These are phyloP conservation scores for Lachnellula cervina DNA, from an alignment of 2,329 filamentous ascomycete genomes.

Conservation along the genomic window DNA sequence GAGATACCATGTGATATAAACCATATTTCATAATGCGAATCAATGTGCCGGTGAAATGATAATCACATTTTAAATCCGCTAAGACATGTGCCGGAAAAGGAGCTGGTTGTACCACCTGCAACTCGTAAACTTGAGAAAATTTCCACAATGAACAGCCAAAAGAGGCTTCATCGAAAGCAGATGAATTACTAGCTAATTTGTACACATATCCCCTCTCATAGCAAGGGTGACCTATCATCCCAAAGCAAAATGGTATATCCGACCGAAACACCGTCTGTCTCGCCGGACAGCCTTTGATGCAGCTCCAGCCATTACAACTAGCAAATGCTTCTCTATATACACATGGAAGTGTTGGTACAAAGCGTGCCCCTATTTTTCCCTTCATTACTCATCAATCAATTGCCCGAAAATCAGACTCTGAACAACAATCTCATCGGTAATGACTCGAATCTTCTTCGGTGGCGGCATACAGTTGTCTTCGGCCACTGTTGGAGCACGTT, in stretches of 20 bases:
- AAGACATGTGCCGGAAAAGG: too few relatives aligned
- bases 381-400: constrained; percentile 44
- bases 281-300: not conserved
- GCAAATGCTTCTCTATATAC: not conserved
- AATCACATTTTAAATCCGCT: too few relatives aligned
- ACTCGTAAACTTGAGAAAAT: too few relatives aligned
- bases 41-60: too few relatives aligned
- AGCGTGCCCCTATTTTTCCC: not conserved
- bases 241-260: not conserved
- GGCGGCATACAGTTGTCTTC: constrained; percentile 33
- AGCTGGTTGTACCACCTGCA: too few relatives aligned
- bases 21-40: too few relatives aligned
- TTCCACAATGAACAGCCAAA: not conserved
- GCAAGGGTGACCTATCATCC: too few relatives aligned
- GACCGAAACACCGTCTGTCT: not conserved
- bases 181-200: not conserved
- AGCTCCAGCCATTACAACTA: not conserved
- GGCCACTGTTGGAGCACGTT: constrained; percentile 33
- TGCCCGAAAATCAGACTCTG: constrained; percentile 88
- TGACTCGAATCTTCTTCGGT: constrained; percentile 55
- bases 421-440: constrained; percentile 82
- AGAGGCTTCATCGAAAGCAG: not conserved
- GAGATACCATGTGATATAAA: too few relatives aligned
- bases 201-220: not conserved
- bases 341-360: not conserved